Evolutionary conservation across 1,284 basidiomycete species (phyloP).

Genomic region (Peniophora sp.): DNA sequence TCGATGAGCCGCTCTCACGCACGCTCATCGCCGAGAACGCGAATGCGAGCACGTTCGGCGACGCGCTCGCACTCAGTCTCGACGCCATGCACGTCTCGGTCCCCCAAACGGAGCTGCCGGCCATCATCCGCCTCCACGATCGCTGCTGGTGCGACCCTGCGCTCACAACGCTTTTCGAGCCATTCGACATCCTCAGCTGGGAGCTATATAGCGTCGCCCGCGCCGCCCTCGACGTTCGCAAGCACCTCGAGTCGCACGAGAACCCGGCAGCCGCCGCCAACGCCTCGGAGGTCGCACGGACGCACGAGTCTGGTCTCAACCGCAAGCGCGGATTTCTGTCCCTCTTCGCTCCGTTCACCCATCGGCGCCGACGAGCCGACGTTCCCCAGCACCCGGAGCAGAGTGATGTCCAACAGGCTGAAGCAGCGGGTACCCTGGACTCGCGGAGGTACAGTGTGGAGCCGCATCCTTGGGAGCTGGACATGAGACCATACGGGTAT

Average conservation of each 20-base stretch:
- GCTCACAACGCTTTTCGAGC: slow-evolving; percentile 52
- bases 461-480: slow-evolving; percentile 48
- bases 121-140: slow-evolving; percentile 54
- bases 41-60: slow-evolving; percentile 61
- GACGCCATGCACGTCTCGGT: slow-evolving; percentile 27
- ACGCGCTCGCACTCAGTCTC: slow-evolving; percentile 33
- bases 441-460: slow-evolving; percentile 13
- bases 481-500: slow-evolving; percentile 64
- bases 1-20: slow-evolving; percentile 47
- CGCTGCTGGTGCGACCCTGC: slow-evolving; percentile 78
- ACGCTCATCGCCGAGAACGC: slow-evolving; percentile 43
- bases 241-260: background rate
- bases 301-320: background rate
- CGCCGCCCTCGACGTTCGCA: background rate
- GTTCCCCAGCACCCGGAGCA: background rate
- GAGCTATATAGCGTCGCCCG: slow-evolving; percentile 49
- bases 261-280: background rate
- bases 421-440: background rate
- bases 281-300: background rate
- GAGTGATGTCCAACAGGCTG: background rate
- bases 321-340: background rate
- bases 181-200: slow-evolving; percentile 67
- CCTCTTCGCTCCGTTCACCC: background rate
- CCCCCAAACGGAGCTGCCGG: slow-evolving; percentile 21
- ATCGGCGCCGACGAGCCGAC: background rate